Conservation (phyloP, 2,329 filamentous ascomycete species). For the Achaetomium macrosporum region DNA sequence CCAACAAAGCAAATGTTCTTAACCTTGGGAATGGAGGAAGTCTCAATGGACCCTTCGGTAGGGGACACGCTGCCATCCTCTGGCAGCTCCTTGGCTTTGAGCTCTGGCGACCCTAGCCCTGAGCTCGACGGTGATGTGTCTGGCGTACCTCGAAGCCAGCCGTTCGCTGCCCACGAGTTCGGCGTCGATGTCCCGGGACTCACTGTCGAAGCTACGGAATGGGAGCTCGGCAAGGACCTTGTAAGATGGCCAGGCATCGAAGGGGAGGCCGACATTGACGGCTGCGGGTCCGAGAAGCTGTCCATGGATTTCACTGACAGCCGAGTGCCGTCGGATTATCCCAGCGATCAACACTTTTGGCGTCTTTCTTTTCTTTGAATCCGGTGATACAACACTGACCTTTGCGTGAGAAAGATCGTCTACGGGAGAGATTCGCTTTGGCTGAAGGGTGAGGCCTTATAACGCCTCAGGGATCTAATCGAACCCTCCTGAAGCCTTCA, state of each 20-base stretch:
- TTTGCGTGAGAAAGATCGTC: neutral
- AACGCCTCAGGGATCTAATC: neutral
- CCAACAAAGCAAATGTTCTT: conserved; percentile 50
- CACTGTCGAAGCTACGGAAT: conserved; percentile 18
- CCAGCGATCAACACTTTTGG: neutral
- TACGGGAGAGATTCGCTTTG: neutral
- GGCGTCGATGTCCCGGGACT: conserved; percentile 18
- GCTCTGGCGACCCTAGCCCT: conserved; percentile 23
- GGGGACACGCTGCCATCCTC: conserved; percentile 10
- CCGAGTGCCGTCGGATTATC: neutral
- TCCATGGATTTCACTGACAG: conserved; percentile 11
- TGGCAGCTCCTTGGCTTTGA: conserved; percentile 14
- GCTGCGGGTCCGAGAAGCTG: neutral
- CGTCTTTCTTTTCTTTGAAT: neutral
- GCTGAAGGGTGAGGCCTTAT: conserved; percentile 15
- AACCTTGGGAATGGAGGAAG: conserved; percentile 7
- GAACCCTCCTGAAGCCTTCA: neutral
- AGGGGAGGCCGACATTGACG: neutral
- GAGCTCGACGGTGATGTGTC: conserved; percentile 26
- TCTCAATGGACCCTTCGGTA: neutral
- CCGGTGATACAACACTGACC: neutral
- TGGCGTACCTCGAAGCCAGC: conserved; percentile 19
- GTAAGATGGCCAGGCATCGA: conserved; percentile 8
- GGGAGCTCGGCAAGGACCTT: conserved; percentile 18
- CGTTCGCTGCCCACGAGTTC: conserved; percentile 17